Evolutionary conservation across 139 green algal species (phyloP), one percentile per base, ranked within the genome.

Genomic region (Astrephomene gubernaculifera): DNA sequence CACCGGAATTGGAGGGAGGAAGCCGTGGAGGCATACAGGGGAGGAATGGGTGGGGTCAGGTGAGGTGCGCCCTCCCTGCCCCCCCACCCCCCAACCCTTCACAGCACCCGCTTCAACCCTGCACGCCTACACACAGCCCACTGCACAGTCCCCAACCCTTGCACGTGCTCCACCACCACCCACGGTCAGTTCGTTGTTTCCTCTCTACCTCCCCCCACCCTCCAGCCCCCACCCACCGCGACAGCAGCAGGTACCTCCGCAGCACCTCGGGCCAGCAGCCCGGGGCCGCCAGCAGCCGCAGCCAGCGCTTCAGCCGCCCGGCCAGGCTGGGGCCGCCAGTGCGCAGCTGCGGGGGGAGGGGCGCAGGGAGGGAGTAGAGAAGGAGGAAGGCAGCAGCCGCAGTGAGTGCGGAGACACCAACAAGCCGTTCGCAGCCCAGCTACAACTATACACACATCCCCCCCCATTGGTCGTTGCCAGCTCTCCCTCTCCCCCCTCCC

Each of bases 231-330:
- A 24, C 76, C 29, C 76, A 72, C 76, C 76, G 60, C 39, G 60
- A 73, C 60, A 83, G 76, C 81, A 86, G 81, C 69, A 88, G 64
- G 70, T 88, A 93, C 22, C 89, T 54, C 24, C 89, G 71, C 63
- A 93, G 87, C 60, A 93, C 74, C 88, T 93, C 89, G 63, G 89
- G 89, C 89, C 89, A 93, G 36, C 83, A 89, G 53, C 84, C 87
- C 39, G 64, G 79, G 4, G 64, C 63, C 10, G 43, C 33, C 63
- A 85, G 43, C 44, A 85, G 79, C 38, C 87, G 82, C 52, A 81
- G 68, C 87, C 87, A 90, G 53, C 87, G 87, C 53, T 72, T 65
- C n/a, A 90, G 73, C 12, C 87, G 75, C 9, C 72, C 65, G 8
- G 71, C n/a, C 41, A 83, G 76, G 0, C 69, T 76, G 74, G 82